Base-by-base conservation (phyloP, 2,329 filamentous ascomycete genomes). In the Botrytis medusae region DNA sequence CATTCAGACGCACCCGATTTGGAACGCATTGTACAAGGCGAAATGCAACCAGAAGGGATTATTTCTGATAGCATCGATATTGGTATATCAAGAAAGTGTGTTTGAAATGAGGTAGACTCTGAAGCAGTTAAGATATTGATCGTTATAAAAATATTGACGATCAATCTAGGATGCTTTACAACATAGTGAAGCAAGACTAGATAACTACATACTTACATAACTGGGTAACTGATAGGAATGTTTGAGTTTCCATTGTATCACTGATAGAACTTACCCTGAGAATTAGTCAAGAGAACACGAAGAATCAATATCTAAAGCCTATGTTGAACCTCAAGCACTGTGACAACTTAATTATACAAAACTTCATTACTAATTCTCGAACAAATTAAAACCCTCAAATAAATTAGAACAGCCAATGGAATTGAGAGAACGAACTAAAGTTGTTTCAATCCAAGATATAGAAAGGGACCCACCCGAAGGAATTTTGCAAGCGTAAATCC, bases 1-100 rank as follows among this genome's bases (percentile, higher is more conserved):
- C 80, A 82, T 51, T 71, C 59, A 6, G 64, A 69, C 4, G 72
- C 74, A 14, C 74, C 75, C 37, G 73, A 77, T 63, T 46, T 77
- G 8, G 75, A 75, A 29, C 62, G 62, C 20, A n/a, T 77, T 2
- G 40, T 44, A 7, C 48, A 29, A 29, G 69, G 57, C 2, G 73
- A 61, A 57, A 72, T 4, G 29, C 37, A 44, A 42, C 20, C 29
- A 4, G 46, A 29, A 14, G 46, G 65, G 5, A 5, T 1, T 25
- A 14, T 64, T 42, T 25, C 61, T 18, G 29, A 59, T 16, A 59
- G 16, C 22, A 29, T 67, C 37, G 22, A 72, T 2, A 40, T 48
- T 46, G 14, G 18, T 9, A 40, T 44, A 51, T 67, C 32, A 14
- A n/a, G 44, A 7, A 34, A 67, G 10, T n/a, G 44, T 51, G 44